These are phyloP conservation scores for Brassica balearica DNA, from an alignment of 441 rosid genomes.

Conservation along the genomic window DNA sequence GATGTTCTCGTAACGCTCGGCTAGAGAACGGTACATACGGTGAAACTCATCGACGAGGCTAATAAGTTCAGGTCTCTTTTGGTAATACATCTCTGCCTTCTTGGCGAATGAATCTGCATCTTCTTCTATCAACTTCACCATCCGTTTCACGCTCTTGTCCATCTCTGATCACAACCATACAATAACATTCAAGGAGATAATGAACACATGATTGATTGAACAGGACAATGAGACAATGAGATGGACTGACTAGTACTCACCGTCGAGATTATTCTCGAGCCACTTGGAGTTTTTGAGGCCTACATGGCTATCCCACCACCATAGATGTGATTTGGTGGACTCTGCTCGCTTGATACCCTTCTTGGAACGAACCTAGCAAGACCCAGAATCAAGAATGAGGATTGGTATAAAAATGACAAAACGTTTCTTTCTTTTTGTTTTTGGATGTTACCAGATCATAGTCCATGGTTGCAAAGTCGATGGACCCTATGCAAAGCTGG, in stretches of 20 bases:
- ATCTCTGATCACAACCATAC: constrained; percentile 49
- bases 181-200: no score
- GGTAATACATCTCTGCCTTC: constrained; percentile 64
- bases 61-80: constrained; percentile 62
- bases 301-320: constrained; percentile 53
- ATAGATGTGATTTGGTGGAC: constrained; percentile 45
- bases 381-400: constrained; percentile 30
- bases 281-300: constrained; percentile 51
- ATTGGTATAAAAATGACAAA: constrained; percentile 23
- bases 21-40: constrained; percentile 52
- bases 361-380: constrained; percentile 43
- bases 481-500: constrained; percentile 42
- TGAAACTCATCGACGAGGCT: constrained; percentile 51
- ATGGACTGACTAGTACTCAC: constrained; percentile 42
- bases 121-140: constrained; percentile 52
- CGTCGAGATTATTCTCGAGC: constrained; percentile 58
- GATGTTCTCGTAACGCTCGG: constrained; percentile 53
- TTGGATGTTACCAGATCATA: constrained; percentile 40
- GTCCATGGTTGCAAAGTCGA: constrained; percentile 42
- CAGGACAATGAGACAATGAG: no score
- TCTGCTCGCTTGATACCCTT: constrained; percentile 45
- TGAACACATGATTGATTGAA: no score
- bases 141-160: constrained; percentile 53
- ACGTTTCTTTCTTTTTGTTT: neutral
- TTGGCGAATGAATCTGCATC: constrained; percentile 63